Conservation (phyloP, 2,329 filamentous ascomycete genomes). For the Ophiostoma populinum region DNA sequence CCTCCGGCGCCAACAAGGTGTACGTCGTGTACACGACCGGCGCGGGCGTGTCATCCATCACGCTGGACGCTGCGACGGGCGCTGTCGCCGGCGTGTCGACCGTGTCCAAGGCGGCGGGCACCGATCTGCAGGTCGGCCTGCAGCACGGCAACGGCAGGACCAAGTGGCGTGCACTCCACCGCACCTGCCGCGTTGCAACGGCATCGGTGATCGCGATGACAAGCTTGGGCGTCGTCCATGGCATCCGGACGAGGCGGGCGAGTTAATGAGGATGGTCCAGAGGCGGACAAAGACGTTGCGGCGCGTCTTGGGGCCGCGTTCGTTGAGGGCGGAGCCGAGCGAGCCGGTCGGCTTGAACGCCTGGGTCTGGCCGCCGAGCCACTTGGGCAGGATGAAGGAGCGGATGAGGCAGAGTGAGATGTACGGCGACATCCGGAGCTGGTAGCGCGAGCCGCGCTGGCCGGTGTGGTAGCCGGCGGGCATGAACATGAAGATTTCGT, state of each 20-base stretch:
- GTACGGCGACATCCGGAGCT: slow-evolving; percentile 47
- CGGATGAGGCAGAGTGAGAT: slow-evolving; percentile 39
- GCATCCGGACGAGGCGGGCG: too few relatives aligned
- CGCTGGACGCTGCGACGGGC: too few relatives aligned
- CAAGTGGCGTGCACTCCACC: too few relatives aligned
- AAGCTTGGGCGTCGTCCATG: too few relatives aligned
- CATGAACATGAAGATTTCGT: slow-evolving; percentile 39
- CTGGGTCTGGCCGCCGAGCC: slow-evolving; percentile 40
- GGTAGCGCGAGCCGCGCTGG: slow-evolving; percentile 35
- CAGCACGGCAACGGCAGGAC: too few relatives aligned
- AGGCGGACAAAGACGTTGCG: slow-evolving; percentile 36
- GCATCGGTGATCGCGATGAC: too few relatives aligned
- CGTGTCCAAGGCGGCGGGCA: too few relatives aligned
- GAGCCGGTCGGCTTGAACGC: slow-evolving; percentile 45
- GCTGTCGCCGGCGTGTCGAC: too few relatives aligned
- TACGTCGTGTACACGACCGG: slow-evolving; percentile 64
- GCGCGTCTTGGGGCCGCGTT: slow-evolving; percentile 34
- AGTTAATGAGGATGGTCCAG: slow-evolving; percentile 36
- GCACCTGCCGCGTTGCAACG: too few relatives aligned
- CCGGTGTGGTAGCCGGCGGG: slow-evolving; percentile 42
- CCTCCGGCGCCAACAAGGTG: slow-evolving; percentile 49
- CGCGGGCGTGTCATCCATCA: too few relatives aligned
- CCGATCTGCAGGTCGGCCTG: too few relatives aligned
- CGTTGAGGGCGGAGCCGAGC: slow-evolving; percentile 35
- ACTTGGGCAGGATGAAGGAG: slow-evolving; percentile 38